Evolutionary conservation across 2,329 filamentous ascomycete species (phyloP).

Genomic region (Albifimbria verrucaria): DNA sequence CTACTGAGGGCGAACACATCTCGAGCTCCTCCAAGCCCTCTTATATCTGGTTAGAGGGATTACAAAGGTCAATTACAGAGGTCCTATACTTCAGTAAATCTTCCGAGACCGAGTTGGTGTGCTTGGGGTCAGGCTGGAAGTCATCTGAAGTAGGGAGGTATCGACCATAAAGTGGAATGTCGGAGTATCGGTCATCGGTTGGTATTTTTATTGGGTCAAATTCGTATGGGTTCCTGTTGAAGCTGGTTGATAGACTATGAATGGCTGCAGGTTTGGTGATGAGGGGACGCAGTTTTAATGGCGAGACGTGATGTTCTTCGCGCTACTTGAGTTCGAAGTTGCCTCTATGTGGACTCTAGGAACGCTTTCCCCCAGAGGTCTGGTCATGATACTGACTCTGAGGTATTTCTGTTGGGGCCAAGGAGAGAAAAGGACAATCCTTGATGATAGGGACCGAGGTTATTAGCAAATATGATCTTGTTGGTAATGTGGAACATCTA

Average conservation of each 20-base stretch:
- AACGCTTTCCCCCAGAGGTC: too few species aligned
- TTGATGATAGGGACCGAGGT: too few species aligned
- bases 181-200: slow-evolving; percentile 9
- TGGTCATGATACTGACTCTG: too few species aligned
- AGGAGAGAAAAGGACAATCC: too few species aligned
- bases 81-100: slow-evolving; percentile 27
- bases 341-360: too few species aligned
- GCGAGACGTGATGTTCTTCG: not conserved
- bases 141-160: slow-evolving; percentile 11
- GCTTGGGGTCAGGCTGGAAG: slow-evolving; percentile 12
- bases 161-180: slow-evolving; percentile 14
- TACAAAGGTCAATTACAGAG: slow-evolving; percentile 27
- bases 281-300: not conserved
- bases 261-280: not conserved
- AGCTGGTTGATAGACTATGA: not conserved
- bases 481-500: too few species aligned
- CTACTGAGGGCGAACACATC: slow-evolving; percentile 39
- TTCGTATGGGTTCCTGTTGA: slow-evolving; percentile 7
- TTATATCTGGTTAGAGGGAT: slow-evolving; percentile 26
- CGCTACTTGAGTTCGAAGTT: not conserved
- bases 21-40: slow-evolving; percentile 25
- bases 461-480: too few species aligned
- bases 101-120: slow-evolving; percentile 19
- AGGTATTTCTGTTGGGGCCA: too few species aligned
- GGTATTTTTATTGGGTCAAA: slow-evolving; percentile 12